phyloP scores from a whole-genome alignment of 2,329 filamentous ascomycete genomes.

The Aspergillus fumigatiaffinis region DNA sequence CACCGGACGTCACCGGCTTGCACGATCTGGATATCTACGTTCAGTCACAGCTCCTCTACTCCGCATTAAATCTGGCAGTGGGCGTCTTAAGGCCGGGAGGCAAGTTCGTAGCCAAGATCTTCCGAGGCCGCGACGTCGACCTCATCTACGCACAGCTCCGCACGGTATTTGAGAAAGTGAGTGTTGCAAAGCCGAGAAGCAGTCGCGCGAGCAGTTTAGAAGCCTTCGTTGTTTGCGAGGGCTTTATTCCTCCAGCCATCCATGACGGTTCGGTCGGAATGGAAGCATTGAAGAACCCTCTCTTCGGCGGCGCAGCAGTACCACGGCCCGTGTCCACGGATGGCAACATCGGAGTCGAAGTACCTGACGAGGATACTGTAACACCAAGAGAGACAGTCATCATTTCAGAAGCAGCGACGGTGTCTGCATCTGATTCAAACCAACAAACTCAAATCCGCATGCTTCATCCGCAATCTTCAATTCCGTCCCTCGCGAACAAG shows the following conservation, averaged over 20 bases:
- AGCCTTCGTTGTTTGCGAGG: conserved; percentile 91
- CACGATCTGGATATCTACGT: conserved; percentile 99
- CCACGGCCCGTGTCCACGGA: conserved; percentile 25
- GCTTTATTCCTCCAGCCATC: conserved; percentile 68
- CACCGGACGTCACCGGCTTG: conserved; percentile 91
- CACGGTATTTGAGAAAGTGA: conserved; percentile 80
- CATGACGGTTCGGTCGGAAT: conserved; percentile 47
- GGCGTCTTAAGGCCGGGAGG: conserved; percentile 90
- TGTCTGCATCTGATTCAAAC: conserved; percentile 7
- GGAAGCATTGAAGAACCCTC: conserved; percentile 34
- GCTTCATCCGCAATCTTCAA: conserved; percentile 23
- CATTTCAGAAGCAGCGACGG: conserved; percentile 1
- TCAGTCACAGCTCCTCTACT: conserved; percentile 90
- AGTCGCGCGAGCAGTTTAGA: conserved; percentile 96
- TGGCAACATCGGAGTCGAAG: conserved; percentile 33
- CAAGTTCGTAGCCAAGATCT: conserved; percentile 97
- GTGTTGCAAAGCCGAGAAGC: conserved; percentile 88
- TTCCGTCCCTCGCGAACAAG: conserved; percentile 16
- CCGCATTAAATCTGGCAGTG: conserved; percentile 86
- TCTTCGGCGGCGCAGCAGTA: conserved; percentile 37
- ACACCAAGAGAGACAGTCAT: conserved; percentile 9
- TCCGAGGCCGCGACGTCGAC: conserved; percentile 91
- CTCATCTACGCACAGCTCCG: conserved; percentile 90
- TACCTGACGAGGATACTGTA: conserved; percentile 42
- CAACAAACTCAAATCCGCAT: conserved; percentile 33